Evolutionary conservation across 139 green algal species (phyloP).

Genomic region (Chlamydomonas schloesseri): DNA sequence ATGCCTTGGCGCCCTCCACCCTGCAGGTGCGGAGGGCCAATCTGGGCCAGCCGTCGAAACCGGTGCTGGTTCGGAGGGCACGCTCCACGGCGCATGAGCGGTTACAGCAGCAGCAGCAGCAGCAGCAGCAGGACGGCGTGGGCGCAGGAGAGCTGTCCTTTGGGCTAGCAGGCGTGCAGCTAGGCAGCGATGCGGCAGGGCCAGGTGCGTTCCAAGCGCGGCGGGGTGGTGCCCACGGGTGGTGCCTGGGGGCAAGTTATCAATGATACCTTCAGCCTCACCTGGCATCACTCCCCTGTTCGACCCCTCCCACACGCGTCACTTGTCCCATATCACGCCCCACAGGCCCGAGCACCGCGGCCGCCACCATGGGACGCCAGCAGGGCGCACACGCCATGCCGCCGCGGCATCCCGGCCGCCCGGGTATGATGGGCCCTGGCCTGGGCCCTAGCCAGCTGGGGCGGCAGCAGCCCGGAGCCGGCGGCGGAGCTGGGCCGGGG

Average conservation of each 20-base stretch:
- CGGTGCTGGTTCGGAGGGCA: constrained; percentile 11
- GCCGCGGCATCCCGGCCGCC: not conserved
- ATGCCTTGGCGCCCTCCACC: too few species aligned
- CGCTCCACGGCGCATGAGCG: not conserved
- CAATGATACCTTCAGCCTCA: too few species aligned
- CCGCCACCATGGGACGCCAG: not conserved
- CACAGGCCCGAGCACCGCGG: constrained; percentile 5
- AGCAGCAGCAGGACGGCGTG: not conserved
- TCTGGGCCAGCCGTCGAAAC: not conserved
- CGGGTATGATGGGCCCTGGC: too few species aligned
- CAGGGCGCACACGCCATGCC: not conserved
- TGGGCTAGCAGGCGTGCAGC: constrained; percentile 30
- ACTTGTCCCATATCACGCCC: not conserved
- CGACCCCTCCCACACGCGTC: too few species aligned
- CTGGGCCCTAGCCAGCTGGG: too few species aligned
- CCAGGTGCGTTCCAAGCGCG: not conserved
- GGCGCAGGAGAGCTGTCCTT: not conserved
- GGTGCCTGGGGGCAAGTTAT: not conserved
- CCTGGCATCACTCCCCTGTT: too few species aligned
- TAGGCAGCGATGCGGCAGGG: constrained; percentile 1
- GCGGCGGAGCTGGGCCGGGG: too few species aligned
- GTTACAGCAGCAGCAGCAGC: not conserved
- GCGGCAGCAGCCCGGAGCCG: too few species aligned
- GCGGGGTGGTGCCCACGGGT: not conserved
- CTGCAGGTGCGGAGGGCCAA: not conserved